Conservation (phyloP, 306 rosid species). For the Quercus bicolor region DNA sequence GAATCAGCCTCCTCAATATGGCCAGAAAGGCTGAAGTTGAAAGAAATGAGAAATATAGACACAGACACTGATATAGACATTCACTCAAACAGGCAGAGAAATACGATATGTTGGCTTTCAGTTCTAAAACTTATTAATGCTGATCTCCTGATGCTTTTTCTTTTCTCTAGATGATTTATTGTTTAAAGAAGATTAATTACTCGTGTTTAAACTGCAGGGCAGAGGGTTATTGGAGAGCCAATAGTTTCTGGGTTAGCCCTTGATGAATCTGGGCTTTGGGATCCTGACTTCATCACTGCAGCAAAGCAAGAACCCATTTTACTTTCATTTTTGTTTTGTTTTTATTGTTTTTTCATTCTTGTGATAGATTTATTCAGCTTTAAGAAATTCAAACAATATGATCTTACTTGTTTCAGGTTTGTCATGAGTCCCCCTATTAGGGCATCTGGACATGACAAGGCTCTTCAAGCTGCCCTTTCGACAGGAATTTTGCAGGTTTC, state of each 20-base stretch:
- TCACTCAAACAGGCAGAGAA: neutral
- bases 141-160: neutral
- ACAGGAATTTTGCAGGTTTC: slow-evolving; percentile 80
- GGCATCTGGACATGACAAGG: slow-evolving; percentile 72
- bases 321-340: slow-evolving; percentile 12
- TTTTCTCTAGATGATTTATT: neutral
- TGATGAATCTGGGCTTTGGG: slow-evolving; percentile 87
- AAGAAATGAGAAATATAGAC: neutral
- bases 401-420: slow-evolving; percentile 56
- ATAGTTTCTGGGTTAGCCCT: slow-evolving; percentile 84
- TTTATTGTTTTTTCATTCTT: slow-evolving; percentile 5
- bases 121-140: neutral
- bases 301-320: slow-evolving; percentile 52
- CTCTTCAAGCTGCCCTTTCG: slow-evolving; percentile 93
- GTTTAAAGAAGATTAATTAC: neutral
- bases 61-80: neutral
- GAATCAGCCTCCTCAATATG: neutral
- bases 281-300: slow-evolving; percentile 82
- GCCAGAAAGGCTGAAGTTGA: neutral
- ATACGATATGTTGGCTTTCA: neutral
- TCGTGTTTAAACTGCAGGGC: slow-evolving; percentile 51
- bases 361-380: neutral
- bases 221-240: slow-evolving; percentile 84
- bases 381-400: slow-evolving; percentile 10
- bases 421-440: slow-evolving; percentile 98